Percentiles rank a stretch among this genome's conserved stretches.
Conservation (phyloP, 495 filamentous ascomycete genomes). For the Clavariopsis aquatica region DNA sequence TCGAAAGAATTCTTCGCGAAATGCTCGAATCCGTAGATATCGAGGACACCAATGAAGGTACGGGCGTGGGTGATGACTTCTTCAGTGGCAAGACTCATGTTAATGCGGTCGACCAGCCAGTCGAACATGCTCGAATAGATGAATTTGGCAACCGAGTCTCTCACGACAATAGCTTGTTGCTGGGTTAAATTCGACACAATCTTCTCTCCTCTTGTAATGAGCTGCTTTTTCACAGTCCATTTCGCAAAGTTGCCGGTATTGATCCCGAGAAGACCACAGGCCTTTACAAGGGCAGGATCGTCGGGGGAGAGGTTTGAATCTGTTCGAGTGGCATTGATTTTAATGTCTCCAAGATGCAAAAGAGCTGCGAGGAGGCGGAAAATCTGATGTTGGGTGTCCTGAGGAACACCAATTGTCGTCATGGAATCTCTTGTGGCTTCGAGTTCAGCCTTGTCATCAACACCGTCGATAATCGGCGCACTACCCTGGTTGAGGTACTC, state of each 20-base stretch:
- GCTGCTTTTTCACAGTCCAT: conserved; percentile 99
- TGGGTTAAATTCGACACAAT: conserved; percentile 95
- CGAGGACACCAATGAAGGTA: conserved; percentile 97
- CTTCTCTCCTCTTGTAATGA: conserved; percentile 95
- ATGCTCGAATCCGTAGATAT: conserved; percentile 99
- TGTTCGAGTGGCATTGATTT: conserved; percentile 84
- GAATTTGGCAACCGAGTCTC: conserved; percentile 97
- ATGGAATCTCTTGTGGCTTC: conserved; percentile 82
- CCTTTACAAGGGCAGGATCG: conserved; percentile 78
- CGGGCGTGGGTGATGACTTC: conserved; percentile 76
- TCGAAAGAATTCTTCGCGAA: conserved; percentile 99
- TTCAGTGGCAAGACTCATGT: conserved; percentile 83
- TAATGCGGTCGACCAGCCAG: conserved; percentile 97
- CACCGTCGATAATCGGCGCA: conserved; percentile 83
- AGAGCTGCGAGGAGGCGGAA: conserved; percentile 91
- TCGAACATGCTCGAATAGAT: conserved; percentile 98
- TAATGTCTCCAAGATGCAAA: conserved; percentile 93
- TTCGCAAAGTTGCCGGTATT: conserved; percentile 86
- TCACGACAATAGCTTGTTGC: conserved; percentile 89
- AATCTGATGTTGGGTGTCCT: conserved; percentile 73
- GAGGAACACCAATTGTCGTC: conserved; percentile 80
- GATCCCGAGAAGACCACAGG: conserved; percentile 86
- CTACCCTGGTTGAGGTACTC: conserved; percentile 96
- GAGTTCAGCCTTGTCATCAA: conserved; percentile 96
- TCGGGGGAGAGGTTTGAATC: conserved; percentile 79